Evolutionary conservation across 495 filamentous ascomycete genomes (phyloP), one percentile per base, ranked within the genome.

Genomic region (Thozetella sp.): DNA sequence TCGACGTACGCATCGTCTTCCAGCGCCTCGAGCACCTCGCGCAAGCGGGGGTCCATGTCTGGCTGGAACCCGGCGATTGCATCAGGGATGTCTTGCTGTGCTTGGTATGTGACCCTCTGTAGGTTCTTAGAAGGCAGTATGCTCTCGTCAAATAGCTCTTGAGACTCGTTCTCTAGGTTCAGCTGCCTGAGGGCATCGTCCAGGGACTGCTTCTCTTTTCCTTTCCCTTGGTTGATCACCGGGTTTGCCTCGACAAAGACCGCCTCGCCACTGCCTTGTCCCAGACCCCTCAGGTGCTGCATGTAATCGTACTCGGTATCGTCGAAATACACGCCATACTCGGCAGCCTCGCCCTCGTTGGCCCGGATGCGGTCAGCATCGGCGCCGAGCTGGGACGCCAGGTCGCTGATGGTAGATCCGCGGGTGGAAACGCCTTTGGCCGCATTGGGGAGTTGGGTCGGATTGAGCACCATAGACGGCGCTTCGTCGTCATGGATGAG

Each of bases 291-390:
- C 79, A 99, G 80, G 76, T 99, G 96, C 73, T 99, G 95, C 95
- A 99, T 98, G 76, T 99, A 99, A 67, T 99, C 96, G 76, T 99
- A 99, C 65, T 90, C 83, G 56, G 92, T 90, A 73, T 99, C 95
- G 68, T 88, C 85, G 67, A 69, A 88, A 83, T 90, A 97, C 58
- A 99, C 82, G 53, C 96, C 96, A 73, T 97, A 85, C 73, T 91
- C 91, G 60, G 96, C 95, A 3, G 96, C 96, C 73, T 98, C 93
- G 61, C 96, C 96, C 73, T 98, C 96, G 75, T 99, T 97, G 48
- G 83, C 81, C 65, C 93, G 88, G 58, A 97, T 80, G 43, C 71
- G 71, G 25, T 67, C 63, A 22, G 75, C 80, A 20, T 84, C 79
- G 17, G 77, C 70, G 9, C 90, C 88, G 51, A 98, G 89, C 72